A percentile compares a stretch with the other conserved stretches of the same genome.
Evolutionary conservation across 2,329 filamentous ascomycete species (phyloP).

Genomic region (Paecilomyces sp.): DNA sequence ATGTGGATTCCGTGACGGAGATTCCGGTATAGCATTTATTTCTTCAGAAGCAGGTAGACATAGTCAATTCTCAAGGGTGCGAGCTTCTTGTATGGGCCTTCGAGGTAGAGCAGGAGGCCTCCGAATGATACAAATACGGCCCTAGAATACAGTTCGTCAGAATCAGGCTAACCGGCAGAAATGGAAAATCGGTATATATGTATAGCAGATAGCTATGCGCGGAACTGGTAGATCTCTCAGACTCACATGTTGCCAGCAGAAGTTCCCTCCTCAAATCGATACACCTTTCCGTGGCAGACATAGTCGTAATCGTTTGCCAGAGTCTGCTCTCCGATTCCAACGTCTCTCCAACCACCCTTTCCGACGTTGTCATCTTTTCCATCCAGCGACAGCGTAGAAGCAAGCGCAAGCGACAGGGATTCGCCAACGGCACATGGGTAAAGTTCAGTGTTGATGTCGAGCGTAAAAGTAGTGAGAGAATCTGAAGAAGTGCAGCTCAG

Average conservation of each 20-base stretch:
- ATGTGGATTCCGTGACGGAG: background rate
- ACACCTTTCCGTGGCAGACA: constrained; percentile 46
- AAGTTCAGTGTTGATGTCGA: constrained; percentile 92
- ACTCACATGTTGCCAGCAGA: constrained; percentile 79
- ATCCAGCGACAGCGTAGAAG: constrained; percentile 79
- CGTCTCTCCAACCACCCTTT: constrained; percentile 67
- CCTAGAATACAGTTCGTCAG: constrained; percentile 44
- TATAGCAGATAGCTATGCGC: background rate
- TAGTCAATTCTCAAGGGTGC: constrained; percentile 87
- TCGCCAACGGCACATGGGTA: constrained; percentile 72
- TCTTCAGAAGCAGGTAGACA: constrained; percentile 90
- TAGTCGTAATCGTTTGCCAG: constrained; percentile 48
- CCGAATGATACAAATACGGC: constrained; percentile 94
- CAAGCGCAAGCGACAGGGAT: constrained; percentile 70
- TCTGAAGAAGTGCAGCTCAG: constrained; percentile 71
- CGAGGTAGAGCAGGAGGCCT: constrained; percentile 79
- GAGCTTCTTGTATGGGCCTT: constrained; percentile 93
- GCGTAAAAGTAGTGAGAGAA: constrained; percentile 65
- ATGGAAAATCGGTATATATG: background rate
- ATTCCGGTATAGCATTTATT: constrained; percentile 44
- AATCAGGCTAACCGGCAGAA: constrained; percentile 2
- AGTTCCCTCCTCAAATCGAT: constrained; percentile 46
- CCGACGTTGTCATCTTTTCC: constrained; percentile 65
- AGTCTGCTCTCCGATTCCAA: constrained; percentile 49
- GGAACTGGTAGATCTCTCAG: background rate